Evolutionary conservation across 2,329 filamentous ascomycete species (phyloP), one percentile per base, ranked within the genome.

Genomic region (Helminthosporium solani): DNA sequence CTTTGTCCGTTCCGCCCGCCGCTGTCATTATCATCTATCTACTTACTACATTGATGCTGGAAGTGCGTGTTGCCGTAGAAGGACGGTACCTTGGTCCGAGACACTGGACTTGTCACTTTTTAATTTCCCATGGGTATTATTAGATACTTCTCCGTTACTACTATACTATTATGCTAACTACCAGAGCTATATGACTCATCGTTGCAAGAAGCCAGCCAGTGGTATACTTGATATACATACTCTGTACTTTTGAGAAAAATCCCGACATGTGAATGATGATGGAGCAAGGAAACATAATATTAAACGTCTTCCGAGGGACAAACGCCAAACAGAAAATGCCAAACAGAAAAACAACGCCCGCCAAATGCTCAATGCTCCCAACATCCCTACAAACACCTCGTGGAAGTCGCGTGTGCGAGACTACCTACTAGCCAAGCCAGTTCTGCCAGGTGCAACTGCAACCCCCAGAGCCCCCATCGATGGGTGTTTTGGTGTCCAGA

Each of bases 11-110:
- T n/a, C n/a, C n/a, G n/a, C n/a, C n/a, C n/a, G n/a, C n/a, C n/a
- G n/a, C n/a, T n/a, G n/a, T n/a, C n/a, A n/a, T n/a, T n/a, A n/a
- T n/a, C n/a, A n/a, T n/a, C n/a, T n/a, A n/a, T n/a, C n/a, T n/a
- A n/a, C n/a, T n/a, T n/a, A n/a, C n/a, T n/a, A n/a, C n/a, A 96
- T 67, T 92, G 82, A 52, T 81, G 82, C 75, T 96, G 91, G 81
- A 96, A 96, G 43, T 96, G 85, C 80, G 96, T 96, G 85, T 96
- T 96, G 60, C 92, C 92, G 76, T 97, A 97, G 78, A 97, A 97
- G 80, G 97, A 96, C 57, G 97, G n/a, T n/a, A n/a, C n/a, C n/a
- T n/a, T n/a, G n/a, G n/a, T n/a, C n/a, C n/a, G n/a, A n/a, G n/a
- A n/a, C n/a, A n/a, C n/a, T n/a, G n/a, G n/a, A n/a, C n/a, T n/a